Evolutionary conservation across 2,329 filamentous ascomycete genomes (phyloP), one percentile per base, ranked within the genome.

Genomic region (Colletotrichum tabaci): DNA sequence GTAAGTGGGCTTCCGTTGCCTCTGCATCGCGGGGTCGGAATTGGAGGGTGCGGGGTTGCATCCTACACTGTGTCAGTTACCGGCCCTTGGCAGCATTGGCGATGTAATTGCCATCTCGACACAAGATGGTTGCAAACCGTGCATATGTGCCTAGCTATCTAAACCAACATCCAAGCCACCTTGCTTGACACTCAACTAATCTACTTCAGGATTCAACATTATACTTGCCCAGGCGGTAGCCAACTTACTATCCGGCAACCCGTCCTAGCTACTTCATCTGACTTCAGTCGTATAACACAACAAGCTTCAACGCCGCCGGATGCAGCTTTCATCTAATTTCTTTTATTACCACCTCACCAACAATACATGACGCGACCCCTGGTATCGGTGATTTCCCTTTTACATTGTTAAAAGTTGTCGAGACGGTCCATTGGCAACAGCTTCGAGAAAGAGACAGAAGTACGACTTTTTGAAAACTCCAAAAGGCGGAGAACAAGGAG

Each of bases 11-110:
- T 62, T 15, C 46, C 49, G 30, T 40, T 62, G 49, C 58, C 52
- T 52, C 68, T 58, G 65, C 65, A 71, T 71, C 68, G 68, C 67
- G 70, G 70, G 70, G 70, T 72, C 50, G 66, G 38, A 40, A 56
- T 60, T 66, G 66, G 47, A 61, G 56, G 61, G 70, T 72, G 66
- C 60, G 66, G 66, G 66, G 66, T 61, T 70, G 15, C 49, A 57
- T 53, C 53, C 58, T 47, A 55, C 68, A 71, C 68, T 71, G 68
- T 71, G 68, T 55, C 53, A 38, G 55, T 49, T 53, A 47, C 61
- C 57, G 42, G 44, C 52, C 57, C 52, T 44, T 58, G 18, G 55
- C 26, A 50, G 30, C n/a, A 46, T 46, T 44, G 30, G 50, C 57
- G 53, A 62, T 42, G 67, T 62, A 71, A 57, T 52, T n/a, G 18